A percentile compares a stretch with the other conserved stretches of the same genome.
phyloP scores from a whole-genome alignment of 352 stramenopile species.

The Phytopythium montanum region DNA sequence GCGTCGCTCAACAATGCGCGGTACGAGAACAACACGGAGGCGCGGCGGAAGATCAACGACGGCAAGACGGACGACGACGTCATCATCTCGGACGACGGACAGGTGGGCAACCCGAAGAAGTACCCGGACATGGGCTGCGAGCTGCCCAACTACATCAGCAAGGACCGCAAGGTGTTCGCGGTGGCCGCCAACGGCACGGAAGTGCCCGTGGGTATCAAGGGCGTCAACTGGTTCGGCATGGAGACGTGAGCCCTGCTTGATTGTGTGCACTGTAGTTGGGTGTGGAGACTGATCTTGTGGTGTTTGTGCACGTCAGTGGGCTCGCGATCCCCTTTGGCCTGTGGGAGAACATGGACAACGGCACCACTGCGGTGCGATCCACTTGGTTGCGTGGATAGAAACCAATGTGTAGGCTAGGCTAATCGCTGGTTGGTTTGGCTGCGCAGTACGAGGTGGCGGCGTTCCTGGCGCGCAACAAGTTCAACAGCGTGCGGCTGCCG shows the following conservation, averaged over 20 bases:
- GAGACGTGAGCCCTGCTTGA: conserved; percentile 33
- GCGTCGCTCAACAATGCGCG: conserved; percentile 15
- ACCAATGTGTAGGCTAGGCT: not conserved
- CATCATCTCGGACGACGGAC: conserved; percentile 46
- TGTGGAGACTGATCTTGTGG: not conserved
- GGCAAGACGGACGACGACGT: conserved; percentile 23
- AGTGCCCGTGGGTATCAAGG: conserved; percentile 48
- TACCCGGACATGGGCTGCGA: conserved; percentile 54
- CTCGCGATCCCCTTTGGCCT: conserved; percentile 59
- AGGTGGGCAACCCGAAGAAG: conserved; percentile 49
- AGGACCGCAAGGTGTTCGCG: conserved; percentile 43
- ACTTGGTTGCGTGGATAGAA: not conserved
- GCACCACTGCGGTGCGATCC: conserved; percentile 40
- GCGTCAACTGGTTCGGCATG: conserved; percentile 79
- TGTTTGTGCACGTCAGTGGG: conserved; percentile 8
- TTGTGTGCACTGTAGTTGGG: not conserved
- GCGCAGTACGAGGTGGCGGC: conserved; percentile 51
- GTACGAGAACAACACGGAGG: conserved; percentile 24
- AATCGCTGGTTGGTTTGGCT: not conserved
- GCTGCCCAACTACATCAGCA: conserved; percentile 60
- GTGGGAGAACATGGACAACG: conserved; percentile 69
- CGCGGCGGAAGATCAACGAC: conserved; percentile 37
- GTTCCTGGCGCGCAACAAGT: conserved; percentile 69
- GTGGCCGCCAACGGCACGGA: conserved; percentile 54
- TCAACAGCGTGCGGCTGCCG: conserved; percentile 60